phyloP scores from a whole-genome alignment of 176 grass and related monocot genomes.

The Typha latifolia region DNA sequence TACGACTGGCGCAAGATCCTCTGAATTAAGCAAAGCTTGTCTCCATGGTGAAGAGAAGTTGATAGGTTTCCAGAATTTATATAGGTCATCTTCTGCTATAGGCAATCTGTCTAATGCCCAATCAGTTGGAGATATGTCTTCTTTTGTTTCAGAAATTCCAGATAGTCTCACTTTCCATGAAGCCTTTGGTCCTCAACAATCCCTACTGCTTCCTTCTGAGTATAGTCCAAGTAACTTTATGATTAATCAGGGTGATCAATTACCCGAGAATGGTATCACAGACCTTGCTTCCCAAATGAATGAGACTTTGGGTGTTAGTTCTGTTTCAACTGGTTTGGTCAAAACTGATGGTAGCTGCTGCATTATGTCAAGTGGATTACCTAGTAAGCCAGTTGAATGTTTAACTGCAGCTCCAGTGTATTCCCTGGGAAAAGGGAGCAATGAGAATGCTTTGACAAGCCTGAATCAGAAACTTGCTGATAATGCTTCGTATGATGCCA shows the following conservation, averaged over 20 bases:
- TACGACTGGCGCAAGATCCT: conserved; percentile 4
- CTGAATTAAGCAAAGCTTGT: conserved; percentile 6
- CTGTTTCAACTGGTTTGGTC: conserved; percentile 18
- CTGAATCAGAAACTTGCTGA: conserved; percentile 4
- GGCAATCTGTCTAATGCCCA: conserved; percentile 19
- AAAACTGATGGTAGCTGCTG: conserved; percentile 14
- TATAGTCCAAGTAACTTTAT: too few relatives aligned
- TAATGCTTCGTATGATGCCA: conserved; percentile 42
- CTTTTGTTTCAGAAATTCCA: conserved; percentile 8
- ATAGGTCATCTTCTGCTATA: conserved; percentile 22
- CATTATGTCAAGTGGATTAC: conserved; percentile 5
- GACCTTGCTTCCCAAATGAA: not conserved
- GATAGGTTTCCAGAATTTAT: conserved; percentile 21
- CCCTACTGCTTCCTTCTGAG: not conserved
- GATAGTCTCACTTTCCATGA: not conserved
- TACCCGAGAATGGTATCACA: not conserved
- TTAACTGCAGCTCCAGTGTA: conserved; percentile 6
- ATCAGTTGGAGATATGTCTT: conserved; percentile 20
- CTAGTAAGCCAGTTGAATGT: conserved; percentile 20
- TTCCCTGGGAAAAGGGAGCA: conserved; percentile 10
- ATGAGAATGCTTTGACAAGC: conserved; percentile 13
- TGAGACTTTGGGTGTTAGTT: not conserved
- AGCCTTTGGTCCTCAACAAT: conserved; percentile 7
- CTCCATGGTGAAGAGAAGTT: conserved; percentile 21
- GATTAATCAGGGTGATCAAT: too few relatives aligned